phyloP scores from a whole-genome alignment of 2,329 filamentous ascomycete genomes.

The Diaporthe sp. region DNA sequence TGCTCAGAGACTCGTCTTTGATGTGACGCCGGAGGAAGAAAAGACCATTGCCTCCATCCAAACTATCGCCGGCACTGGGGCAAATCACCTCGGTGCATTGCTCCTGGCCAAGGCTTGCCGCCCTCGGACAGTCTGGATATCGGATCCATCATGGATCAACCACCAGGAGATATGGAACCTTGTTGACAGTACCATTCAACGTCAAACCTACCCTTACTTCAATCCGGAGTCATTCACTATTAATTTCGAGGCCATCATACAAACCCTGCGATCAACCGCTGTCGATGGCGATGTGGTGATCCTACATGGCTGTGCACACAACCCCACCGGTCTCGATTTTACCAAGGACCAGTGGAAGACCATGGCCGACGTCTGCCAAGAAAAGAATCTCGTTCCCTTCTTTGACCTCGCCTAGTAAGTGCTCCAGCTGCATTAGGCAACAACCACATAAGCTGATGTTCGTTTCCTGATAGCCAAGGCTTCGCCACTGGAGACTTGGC shows the following conservation, averaged over 20 bases:
- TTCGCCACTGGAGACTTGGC: conserved; percentile 1
- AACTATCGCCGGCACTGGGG: background rate
- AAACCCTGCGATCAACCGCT: background rate
- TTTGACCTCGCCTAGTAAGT: conserved; percentile 10
- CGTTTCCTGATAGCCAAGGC: background rate
- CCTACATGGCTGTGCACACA: conserved; percentile 4
- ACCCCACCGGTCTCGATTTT: background rate
- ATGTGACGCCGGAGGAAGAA: background rate
- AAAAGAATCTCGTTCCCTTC: background rate
- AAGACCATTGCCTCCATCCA: background rate
- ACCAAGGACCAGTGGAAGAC: background rate
- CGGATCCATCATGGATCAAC: background rate
- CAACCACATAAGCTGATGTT: background rate
- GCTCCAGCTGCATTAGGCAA: too few species aligned
- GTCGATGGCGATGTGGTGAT: background rate
- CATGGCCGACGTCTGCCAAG: background rate
- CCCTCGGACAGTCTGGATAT: background rate
- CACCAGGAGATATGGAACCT: conserved; percentile 8
- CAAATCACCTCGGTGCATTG: background rate
- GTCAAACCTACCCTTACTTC: background rate
- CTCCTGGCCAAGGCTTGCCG: background rate
- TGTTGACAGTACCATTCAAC: background rate
- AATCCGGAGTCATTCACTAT: background rate
- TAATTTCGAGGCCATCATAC: background rate
- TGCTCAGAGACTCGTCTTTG: background rate